These are phyloP conservation scores for Corymbia citriodora DNA, from an alignment of 441 rosid genomes.

Conservation along the genomic window DNA sequence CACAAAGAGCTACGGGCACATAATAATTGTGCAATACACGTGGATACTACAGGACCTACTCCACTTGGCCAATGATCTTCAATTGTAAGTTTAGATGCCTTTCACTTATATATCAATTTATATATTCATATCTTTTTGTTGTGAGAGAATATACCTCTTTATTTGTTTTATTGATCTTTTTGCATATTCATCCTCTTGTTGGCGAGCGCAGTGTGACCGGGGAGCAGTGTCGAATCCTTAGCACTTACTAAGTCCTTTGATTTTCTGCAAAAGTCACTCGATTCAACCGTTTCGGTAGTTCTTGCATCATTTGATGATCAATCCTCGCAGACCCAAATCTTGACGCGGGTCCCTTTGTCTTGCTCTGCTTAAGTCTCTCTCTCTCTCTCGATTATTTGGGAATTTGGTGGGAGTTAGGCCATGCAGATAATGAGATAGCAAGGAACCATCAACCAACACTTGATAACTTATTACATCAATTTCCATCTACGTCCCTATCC, in stretches of 20 bases:
- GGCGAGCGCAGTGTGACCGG: background rate
- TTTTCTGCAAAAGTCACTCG: background rate
- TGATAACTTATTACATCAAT: background rate
- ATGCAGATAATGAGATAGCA: background rate
- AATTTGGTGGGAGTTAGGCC: background rate
- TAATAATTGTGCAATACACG: background rate
- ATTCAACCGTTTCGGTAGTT: background rate
- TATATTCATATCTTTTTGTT: background rate
- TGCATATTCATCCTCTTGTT: background rate
- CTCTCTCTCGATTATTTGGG: background rate
- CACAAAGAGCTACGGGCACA: rapidly evolving
- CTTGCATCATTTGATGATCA: background rate
- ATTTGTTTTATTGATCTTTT: no score
- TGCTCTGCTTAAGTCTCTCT: background rate
- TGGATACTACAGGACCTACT: background rate
- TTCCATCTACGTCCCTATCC: background rate
- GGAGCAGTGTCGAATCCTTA: background rate
- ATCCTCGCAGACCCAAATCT: background rate
- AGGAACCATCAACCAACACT: background rate
- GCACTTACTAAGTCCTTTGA: background rate
- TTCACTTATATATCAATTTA: background rate
- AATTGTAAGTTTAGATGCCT: background rate
- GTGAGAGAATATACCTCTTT: no score
- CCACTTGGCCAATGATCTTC: background rate
- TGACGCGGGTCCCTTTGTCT: background rate